Conservation (phyloP, 1,139 yeast species). For the Candida glucosophila region DNA sequence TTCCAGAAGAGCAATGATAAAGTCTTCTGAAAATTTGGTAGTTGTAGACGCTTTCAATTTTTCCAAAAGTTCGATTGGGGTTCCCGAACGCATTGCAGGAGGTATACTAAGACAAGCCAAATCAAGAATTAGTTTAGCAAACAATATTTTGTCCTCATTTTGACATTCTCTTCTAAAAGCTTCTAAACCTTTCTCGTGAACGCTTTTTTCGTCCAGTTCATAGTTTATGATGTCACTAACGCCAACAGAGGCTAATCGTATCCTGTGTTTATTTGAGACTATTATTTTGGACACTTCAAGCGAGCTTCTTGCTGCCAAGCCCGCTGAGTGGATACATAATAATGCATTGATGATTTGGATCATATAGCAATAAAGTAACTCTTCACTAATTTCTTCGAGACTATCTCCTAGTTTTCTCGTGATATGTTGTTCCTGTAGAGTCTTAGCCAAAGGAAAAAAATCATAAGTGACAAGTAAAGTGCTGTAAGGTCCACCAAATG, state of each 20-base stretch:
- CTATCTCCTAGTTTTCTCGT: slow-evolving; percentile 23
- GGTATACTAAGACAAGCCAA: slow-evolving; percentile 42
- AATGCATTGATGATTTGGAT: slow-evolving; percentile 69
- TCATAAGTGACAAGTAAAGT: slow-evolving; percentile 38
- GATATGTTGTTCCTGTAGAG: slow-evolving; percentile 26
- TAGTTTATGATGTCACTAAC: slow-evolving; percentile 56
- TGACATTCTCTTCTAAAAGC: slow-evolving; percentile 24
- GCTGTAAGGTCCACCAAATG: slow-evolving; percentile 59
- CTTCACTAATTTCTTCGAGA: slow-evolving; percentile 49
- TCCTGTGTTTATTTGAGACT: slow-evolving; percentile 60
- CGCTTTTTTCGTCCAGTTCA: slow-evolving; percentile 22
- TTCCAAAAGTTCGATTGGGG: slow-evolving; percentile 6
- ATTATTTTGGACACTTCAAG: slow-evolving; percentile 63
- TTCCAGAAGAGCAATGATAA: slow-evolving; percentile 10
- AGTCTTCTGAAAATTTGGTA: slow-evolving; percentile 15
- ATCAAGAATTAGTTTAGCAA: slow-evolving; percentile 55
- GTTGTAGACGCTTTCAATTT: slow-evolving; percentile 11
- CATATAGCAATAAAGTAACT: slow-evolving; percentile 65
- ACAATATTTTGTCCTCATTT: slow-evolving; percentile 41
- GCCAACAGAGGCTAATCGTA: slow-evolving; percentile 67
- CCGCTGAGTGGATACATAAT: slow-evolving; percentile 49
- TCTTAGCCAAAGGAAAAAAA: slow-evolving; percentile 33
- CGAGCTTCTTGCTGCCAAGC: slow-evolving; percentile 53
- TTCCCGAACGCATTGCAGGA: slow-evolving; percentile 10
- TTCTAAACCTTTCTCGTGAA: slow-evolving; percentile 3